These are phyloP conservation scores for Solanum etuberosum DNA, from an alignment of 257 asterid species.

Conservation along the genomic window DNA sequence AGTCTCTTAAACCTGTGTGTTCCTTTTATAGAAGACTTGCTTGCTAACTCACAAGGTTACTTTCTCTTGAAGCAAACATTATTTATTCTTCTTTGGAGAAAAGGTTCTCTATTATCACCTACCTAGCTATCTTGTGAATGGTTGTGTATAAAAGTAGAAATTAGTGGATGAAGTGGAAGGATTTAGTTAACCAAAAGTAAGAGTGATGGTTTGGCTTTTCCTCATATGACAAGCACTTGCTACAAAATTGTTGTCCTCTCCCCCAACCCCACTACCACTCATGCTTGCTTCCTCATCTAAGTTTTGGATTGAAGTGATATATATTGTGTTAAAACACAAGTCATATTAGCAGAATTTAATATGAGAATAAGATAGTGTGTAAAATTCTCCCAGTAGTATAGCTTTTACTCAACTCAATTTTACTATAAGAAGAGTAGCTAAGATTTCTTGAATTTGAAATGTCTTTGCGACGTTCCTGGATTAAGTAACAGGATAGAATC, in stretches of 20 bases:
- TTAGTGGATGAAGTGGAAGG: background rate
- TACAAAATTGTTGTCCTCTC: background rate
- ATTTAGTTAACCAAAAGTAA: background rate
- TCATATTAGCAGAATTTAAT: background rate
- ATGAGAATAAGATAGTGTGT: background rate
- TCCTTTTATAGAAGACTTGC: conserved; percentile 25
- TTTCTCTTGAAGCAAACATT: conserved; percentile 43
- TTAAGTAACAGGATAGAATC: background rate
- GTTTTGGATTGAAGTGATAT: background rate
- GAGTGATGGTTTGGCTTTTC: background rate
- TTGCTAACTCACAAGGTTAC: conserved; percentile 33
- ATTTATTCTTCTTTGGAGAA: background rate
- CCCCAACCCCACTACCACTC: background rate
- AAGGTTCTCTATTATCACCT: background rate
- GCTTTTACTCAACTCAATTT: background rate
- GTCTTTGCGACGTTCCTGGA: background rate
- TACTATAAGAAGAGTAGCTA: background rate
- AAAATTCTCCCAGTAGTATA: background rate
- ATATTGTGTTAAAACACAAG: background rate
- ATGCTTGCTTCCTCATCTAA: background rate
- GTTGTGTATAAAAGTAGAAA: background rate
- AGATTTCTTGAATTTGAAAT: background rate
- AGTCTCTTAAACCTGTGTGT: conserved; percentile 30
- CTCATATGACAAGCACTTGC: background rate
- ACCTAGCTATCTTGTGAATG: background rate